Evolutionary conservation across 768 basidiomycete species (phyloP).

Genomic region (Peribolospora baueri): DNA sequence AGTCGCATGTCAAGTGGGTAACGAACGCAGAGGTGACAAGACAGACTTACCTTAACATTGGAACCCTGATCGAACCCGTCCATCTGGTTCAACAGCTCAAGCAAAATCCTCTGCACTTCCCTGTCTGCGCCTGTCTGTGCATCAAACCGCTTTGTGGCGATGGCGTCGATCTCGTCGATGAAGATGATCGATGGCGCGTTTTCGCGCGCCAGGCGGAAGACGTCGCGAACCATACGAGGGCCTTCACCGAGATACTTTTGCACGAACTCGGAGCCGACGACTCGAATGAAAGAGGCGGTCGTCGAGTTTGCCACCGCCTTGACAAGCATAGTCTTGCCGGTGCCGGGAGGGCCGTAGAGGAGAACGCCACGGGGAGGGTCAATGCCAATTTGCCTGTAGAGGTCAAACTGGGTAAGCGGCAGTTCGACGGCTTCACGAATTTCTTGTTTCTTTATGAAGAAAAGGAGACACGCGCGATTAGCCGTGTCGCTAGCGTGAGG

Average conservation of each 20-base stretch:
- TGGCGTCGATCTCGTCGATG: constrained; percentile 91
- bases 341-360: constrained; percentile 91
- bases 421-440: constrained; percentile 95
- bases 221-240: constrained; percentile 97
- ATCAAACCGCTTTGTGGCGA: constrained; percentile 97
- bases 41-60: constrained; percentile 62
- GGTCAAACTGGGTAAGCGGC: constrained; percentile 77
- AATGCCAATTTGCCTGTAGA: constrained; percentile 98
- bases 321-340: constrained; percentile 95
- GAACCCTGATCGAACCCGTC: constrained; percentile 98
- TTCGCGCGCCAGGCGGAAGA: constrained; percentile 89
- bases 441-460: constrained; percentile 63
- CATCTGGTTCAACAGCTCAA: constrained; percentile 96
- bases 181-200: constrained; percentile 97
- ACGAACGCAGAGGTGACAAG: neutral
- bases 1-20: too few relatives aligned
- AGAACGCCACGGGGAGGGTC: constrained; percentile 94
- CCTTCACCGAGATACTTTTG: constrained; percentile 99
- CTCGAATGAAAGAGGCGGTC: constrained; percentile 89
- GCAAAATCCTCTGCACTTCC: constrained; percentile 91
- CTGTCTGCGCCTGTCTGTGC: constrained; percentile 97
- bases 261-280: constrained; percentile 94
- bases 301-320: constrained; percentile 99
- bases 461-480: too few relatives aligned
- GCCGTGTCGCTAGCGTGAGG: too few relatives aligned